Base-by-base conservation (phyloP, 805 yeast species). In the Jamesozyma piceae region DNA sequence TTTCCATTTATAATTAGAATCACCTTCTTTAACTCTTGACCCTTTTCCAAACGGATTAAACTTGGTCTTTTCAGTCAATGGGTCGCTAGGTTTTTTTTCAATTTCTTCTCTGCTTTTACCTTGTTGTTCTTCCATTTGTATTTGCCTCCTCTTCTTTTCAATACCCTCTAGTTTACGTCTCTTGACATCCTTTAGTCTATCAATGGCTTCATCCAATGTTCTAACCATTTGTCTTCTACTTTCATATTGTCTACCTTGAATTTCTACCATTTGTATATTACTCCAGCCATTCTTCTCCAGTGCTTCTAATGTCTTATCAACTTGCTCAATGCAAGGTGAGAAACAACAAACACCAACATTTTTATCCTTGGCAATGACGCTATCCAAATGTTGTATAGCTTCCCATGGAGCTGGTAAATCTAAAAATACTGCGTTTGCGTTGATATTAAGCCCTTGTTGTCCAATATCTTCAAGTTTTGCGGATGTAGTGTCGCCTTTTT, bases 361-460 rank as follows among this genome's bases (percentile, higher is more conserved):
- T 43, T 71, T 67, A 17, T 65, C 65, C 8, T 66, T 60, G 8
- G 82, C 65, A 14, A 84, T 71, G 1, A 83, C 94, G 2, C 52
- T 40, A 11, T 69, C 65, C 37, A 90, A 64, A 62, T 82, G 81
- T 5, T 87, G 86, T 41, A 92, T 82, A 5, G 98, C 98, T 30
- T 78, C 78, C 97, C 97, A 90, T 8, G 99, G 98, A 4, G 95
- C 80, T 3, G 99, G 99, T 38, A 92, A 71, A 60, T 92, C 99
- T 48, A 92, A 70, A 55, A 92, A 92, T 0, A 92, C 76, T 2
- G 81, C 79, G 43, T 80, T 80, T 0, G 88, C 95, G 33, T 72
- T 63, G n/a, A 82, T 51, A 13, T 39, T 39, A 17, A 49, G 35
- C 10, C 48, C 51, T 5, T 47, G 53, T 0, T 14, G 14, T 9